These are phyloP conservation scores for Candida peoriensis DNA, from an alignment of 805 yeast genomes.

Conservation along the genomic window DNA sequence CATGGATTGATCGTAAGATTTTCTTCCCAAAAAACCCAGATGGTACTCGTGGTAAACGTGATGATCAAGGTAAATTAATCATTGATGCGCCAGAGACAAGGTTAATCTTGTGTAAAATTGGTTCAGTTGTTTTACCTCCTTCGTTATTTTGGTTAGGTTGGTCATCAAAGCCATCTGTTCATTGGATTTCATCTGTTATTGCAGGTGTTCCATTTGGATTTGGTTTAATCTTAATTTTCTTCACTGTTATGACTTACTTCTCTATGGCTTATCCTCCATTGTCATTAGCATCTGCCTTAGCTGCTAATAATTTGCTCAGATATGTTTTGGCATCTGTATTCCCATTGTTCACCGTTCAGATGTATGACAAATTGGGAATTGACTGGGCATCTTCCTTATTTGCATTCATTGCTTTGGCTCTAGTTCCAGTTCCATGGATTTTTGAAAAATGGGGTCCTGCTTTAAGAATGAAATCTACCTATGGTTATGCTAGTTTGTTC, in stretches of 20 bases:
- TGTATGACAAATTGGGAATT: slow-evolving; percentile 65
- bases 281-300: slow-evolving; percentile 79
- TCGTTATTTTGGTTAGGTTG: slow-evolving; percentile 80
- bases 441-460: slow-evolving; percentile 54
- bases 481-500: slow-evolving; percentile 51
- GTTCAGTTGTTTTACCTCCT: slow-evolving; percentile 61
- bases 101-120: slow-evolving; percentile 57
- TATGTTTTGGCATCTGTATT: slow-evolving; percentile 72
- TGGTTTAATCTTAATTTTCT: slow-evolving; percentile 67
- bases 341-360: slow-evolving; percentile 82
- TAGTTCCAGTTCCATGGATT: slow-evolving; percentile 73
- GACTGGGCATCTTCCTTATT: slow-evolving; percentile 78
- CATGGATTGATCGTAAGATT: slow-evolving; percentile 41
- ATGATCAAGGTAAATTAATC: slow-evolving; percentile 42
- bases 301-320: slow-evolving; percentile 80
- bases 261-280: slow-evolving; percentile 69
- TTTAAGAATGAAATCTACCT: slow-evolving; percentile 52
- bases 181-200: slow-evolving; percentile 72
- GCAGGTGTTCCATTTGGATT: slow-evolving; percentile 80
- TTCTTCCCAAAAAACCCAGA: slow-evolving; percentile 56
- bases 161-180: slow-evolving; percentile 57
- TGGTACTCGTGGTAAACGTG: slow-evolving; percentile 54
- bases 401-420: slow-evolving; percentile 57
- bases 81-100: slow-evolving; percentile 58
- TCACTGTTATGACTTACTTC: slow-evolving; percentile 64